phyloP scores from a whole-genome alignment of 768 basidiomycete genomes.

The Leccinum subgranulosum region DNA sequence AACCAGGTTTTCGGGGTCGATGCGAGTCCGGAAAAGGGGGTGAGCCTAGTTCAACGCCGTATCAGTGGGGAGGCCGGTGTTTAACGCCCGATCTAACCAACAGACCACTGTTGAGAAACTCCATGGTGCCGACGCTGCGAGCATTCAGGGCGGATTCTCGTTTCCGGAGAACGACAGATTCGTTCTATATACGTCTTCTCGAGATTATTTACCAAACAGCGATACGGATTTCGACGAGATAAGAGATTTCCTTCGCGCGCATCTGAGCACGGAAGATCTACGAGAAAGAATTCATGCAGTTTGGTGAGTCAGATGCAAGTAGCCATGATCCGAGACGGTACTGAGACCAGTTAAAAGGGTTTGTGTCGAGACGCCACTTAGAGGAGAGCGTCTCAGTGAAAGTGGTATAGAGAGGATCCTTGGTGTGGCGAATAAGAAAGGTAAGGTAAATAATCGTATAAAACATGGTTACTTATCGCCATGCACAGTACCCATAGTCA shows the following conservation, averaged over 20 bases:
- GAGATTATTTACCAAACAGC: constrained; percentile 3
- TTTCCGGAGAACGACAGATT: constrained; percentile 2
- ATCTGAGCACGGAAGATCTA: not conserved
- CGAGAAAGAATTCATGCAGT: not conserved
- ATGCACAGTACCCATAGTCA: constrained; percentile 2
- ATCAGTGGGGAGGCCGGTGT: not conserved
- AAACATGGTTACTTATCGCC: not conserved
- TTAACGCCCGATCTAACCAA: not conserved
- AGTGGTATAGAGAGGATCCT: constrained; percentile 8
- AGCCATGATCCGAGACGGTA: not conserved
- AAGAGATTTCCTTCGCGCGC: not conserved
- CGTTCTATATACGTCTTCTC: constrained; percentile 4
- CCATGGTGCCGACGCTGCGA: not conserved
- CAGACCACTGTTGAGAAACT: not conserved
- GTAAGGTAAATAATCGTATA: not conserved
- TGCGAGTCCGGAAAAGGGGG: not conserved
- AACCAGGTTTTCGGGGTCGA: constrained; percentile 4
- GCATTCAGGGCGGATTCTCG: not conserved
- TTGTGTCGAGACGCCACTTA: constrained; percentile 5
- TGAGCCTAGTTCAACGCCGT: not conserved
- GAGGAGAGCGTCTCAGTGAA: constrained; percentile 5
- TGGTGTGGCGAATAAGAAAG: constrained; percentile 3
- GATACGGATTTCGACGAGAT: constrained; percentile 4
- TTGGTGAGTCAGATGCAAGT: not conserved
- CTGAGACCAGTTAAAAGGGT: not conserved